Base-by-base conservation (phyloP, 192 early-diverging fungal species). In the Coemansia javaensis region DNA sequence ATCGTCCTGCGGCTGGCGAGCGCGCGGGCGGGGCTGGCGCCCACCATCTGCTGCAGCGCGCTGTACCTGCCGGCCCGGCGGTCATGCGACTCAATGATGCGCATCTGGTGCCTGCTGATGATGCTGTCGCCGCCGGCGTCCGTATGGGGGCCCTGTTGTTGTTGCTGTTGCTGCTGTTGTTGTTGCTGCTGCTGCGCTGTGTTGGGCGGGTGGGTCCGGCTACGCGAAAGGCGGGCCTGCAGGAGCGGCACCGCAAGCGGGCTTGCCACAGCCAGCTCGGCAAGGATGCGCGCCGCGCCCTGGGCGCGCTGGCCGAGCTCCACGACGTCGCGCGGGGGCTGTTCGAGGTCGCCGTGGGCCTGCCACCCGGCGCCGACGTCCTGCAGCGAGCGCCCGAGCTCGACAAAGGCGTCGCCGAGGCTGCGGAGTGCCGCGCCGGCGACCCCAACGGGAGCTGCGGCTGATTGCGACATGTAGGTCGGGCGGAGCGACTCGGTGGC, bases 381-480 rank as follows among this genome's bases (percentile, higher is more conserved):
- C 36, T 47, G 68, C 18, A 71, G 37, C 21, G 56, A 49, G 31
- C 53, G 56, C 18, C 68, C 68, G n/a, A 71, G 41, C 44, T 54
- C 61, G 30, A 59, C 31, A 53, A 63, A 60, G 14, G 68, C 54
- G 28, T 71, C 68, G 6, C 68, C 68, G 8, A 71, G 47, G 9
- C 42, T 54, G 12, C 41, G 20, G 16, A 71, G 35, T 4, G 54
- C 42, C 12, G 36, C 47, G 21, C 68, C 60, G 14, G 39, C 56
- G 1, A 30, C 48, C 8, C 35, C 48, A 8, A 71, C 20, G 11
- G 39, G 56, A 38, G 51, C 25, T 18, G 38, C n/a, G 7, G 68
- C 12, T 8, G 60, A 15, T 11, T 31, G 47, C 7, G 47, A 16
- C 25, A 64, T 18, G 38, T 59, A 71, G 3, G 46, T 45, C 7